These are phyloP conservation scores for Colletotrichum filicis DNA, from an alignment of 2,329 filamentous ascomycete genomes.

Conservation along the genomic window DNA sequence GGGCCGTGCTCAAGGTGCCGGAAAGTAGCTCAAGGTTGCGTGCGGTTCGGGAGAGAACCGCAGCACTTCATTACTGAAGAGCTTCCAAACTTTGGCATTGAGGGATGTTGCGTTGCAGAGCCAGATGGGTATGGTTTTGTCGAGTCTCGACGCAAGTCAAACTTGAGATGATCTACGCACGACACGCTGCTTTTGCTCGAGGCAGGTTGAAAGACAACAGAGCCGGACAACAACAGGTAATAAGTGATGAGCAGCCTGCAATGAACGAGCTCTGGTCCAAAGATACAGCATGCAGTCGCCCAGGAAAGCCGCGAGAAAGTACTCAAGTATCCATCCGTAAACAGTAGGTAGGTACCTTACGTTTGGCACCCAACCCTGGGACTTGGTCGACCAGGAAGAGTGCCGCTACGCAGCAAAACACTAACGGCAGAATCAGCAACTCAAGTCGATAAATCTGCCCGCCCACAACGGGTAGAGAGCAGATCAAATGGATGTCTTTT, in stretches of 20 bases:
- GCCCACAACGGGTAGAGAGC: neutral
- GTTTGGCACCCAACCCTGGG: neutral
- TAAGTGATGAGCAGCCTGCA: neutral
- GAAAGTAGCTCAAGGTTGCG: neutral
- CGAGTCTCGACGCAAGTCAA: neutral
- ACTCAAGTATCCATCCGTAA: too few species aligned
- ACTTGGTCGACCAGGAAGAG: neutral
- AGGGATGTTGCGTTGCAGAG: neutral
- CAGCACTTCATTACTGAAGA: too few species aligned
- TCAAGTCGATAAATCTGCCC: neutral
- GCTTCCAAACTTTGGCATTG: neutral
- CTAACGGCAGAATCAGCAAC: neutral
- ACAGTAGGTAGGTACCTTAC: neutral
- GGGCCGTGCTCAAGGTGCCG: constrained; percentile 8
- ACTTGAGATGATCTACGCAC: neutral
- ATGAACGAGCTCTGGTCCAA: too few species aligned
- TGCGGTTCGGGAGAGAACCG: neutral
- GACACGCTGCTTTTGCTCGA: neutral
- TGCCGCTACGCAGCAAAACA: neutral
- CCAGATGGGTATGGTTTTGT: neutral
- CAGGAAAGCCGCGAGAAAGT: too few species aligned
- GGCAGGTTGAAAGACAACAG: neutral
- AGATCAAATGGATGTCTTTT: neutral
- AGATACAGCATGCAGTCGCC: too few species aligned
- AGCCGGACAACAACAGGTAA: neutral